phyloP scores from a whole-genome alignment of 371 early-diverging fungal species.

The Mortierella sp. region DNA sequence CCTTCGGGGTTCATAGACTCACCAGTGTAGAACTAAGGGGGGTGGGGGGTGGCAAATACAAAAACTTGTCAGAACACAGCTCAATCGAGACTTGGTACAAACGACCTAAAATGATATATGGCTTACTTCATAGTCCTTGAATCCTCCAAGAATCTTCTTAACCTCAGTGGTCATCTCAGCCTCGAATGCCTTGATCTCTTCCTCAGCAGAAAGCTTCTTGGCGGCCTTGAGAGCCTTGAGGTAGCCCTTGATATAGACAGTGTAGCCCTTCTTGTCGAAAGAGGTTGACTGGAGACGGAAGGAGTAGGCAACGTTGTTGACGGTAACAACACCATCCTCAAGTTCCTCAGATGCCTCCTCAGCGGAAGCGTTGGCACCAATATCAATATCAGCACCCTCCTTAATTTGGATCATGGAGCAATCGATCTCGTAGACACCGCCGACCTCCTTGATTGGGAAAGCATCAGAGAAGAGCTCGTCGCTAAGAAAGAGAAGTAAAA shows the following conservation, averaged over 20 bases:
- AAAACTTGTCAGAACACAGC: not conserved
- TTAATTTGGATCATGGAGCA: constrained; percentile 66
- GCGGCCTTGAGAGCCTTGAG: constrained; percentile 76
- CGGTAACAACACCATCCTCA: constrained; percentile 70
- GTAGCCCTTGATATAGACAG: constrained; percentile 94
- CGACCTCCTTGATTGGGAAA: constrained; percentile 77
- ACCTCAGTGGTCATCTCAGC: constrained; percentile 70
- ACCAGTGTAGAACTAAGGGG: constrained; percentile 92
- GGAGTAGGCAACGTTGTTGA: constrained; percentile 92
- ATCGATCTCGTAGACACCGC: constrained; percentile 86
- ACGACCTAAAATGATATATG: no score
- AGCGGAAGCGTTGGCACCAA: constrained; percentile 96
- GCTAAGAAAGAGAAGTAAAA: constrained; percentile 16
- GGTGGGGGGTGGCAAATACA: not conserved
- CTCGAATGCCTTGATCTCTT: constrained; percentile 80
- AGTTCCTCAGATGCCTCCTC: constrained; percentile 85
- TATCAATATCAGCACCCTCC: constrained; percentile 86
- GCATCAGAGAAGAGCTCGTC: constrained; percentile 96
- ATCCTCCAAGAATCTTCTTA: constrained; percentile 85
- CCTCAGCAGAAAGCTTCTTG: constrained; percentile 70
- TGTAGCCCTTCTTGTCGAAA: constrained; percentile 95
- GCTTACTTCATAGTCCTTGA: constrained; percentile 68
- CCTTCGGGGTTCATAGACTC: constrained; percentile 92
- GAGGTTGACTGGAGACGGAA: constrained; percentile 80
- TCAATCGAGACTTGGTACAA: not conserved